phyloP scores from a whole-genome alignment of 306 rosid genomes.

The Glycine tomentella region DNA sequence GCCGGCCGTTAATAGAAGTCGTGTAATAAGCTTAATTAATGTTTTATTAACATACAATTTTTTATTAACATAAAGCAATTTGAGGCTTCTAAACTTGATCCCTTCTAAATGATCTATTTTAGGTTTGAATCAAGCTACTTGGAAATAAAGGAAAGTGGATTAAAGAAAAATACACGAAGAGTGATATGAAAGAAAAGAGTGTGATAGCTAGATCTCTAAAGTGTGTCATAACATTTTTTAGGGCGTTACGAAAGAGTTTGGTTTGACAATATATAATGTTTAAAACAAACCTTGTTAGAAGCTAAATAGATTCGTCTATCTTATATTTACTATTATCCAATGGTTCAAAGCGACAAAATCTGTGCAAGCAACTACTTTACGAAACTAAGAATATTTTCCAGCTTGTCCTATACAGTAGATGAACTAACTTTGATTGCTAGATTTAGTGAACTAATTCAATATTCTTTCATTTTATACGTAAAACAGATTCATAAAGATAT shows the following conservation, averaged over 20 bases:
- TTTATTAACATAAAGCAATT: neutral
- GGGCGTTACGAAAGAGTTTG: neutral
- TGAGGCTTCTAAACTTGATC: constrained; percentile 29
- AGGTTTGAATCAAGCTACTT: constrained; percentile 13
- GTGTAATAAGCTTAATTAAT: constrained; percentile 14
- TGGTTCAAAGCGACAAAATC: constrained; percentile 34
- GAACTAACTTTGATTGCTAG: constrained; percentile 51
- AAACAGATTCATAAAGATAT: constrained; percentile 9
- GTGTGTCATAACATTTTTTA: neutral
- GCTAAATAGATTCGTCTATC: constrained; percentile 25
- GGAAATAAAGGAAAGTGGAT: neutral
- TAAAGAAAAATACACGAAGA: neutral
- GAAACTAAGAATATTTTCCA: constrained; percentile 22
- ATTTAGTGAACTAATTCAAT: constrained; percentile 27
- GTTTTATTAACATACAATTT: neutral
- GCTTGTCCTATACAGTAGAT: constrained; percentile 26
- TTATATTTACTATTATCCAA: constrained; percentile 21
- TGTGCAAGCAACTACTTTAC: constrained; percentile 33
- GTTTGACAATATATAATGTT: constrained; percentile 8
- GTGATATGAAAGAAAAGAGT: constrained; percentile 5
- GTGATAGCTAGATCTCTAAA: constrained; percentile 5
- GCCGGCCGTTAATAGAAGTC: neutral
- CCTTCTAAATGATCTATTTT: constrained; percentile 29
- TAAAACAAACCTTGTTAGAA: constrained; percentile 24
- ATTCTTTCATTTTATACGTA: constrained; percentile 19